Conservation (phyloP, 257 asterid genomes). For the Anisodus acutangulus region DNA sequence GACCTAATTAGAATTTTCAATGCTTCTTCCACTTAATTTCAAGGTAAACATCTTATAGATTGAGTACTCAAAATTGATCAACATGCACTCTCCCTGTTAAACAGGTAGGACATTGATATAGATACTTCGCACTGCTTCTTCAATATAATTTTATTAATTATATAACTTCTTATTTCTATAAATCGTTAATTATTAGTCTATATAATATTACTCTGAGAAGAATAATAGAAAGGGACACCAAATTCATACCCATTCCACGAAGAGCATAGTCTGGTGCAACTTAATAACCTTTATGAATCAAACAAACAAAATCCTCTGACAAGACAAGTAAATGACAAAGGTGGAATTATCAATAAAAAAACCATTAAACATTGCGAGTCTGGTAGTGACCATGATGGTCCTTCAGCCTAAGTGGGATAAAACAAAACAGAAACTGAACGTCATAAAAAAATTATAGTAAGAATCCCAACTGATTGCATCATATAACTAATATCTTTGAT, state of each 20-base stretch:
- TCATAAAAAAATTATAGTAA: not conserved
- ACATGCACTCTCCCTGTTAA: too few species aligned
- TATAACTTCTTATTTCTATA: not conserved
- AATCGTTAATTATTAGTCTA: not conserved
- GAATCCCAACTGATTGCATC: conserved; percentile 27
- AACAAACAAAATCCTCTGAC: conserved; percentile 16
- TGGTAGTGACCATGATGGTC: conserved; percentile 23
- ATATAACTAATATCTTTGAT: conserved; percentile 20
- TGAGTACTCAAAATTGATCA: too few species aligned
- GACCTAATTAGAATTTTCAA: too few species aligned
- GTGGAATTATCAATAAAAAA: not conserved
- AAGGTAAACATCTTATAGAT: too few species aligned
- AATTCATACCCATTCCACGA: not conserved
- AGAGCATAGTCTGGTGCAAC: not conserved
- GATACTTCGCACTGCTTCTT: too few species aligned
- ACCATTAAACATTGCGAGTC: not conserved
- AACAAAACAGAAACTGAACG: conserved; percentile 13
- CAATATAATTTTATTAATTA: too few species aligned
- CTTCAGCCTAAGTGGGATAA: conserved; percentile 20
- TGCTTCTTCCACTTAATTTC: too few species aligned
- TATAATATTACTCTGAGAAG: not conserved
- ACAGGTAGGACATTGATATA: too few species aligned
- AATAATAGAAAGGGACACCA: not conserved
- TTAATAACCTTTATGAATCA: conserved; percentile 21
- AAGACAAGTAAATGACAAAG: not conserved